A percentile compares a stretch with the other conserved stretches of the same genome.
phyloP scores from a whole-genome alignment of 805 yeast species.

The Tetrapisispora namnaoensis region DNA sequence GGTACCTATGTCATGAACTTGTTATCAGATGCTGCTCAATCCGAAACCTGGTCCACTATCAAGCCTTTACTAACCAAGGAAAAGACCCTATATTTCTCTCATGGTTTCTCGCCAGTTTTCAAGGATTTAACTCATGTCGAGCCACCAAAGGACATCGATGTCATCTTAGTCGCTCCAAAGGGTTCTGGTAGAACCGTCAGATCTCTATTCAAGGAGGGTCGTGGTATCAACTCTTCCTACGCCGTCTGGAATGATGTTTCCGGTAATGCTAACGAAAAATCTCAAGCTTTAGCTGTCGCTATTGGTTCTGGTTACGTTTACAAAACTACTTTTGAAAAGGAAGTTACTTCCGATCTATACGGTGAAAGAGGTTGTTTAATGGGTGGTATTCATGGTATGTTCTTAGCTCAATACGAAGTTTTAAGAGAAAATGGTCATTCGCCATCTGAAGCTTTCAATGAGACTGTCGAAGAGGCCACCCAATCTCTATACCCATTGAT shows the following conservation, averaged over 20 bases:
- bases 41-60: conserved; percentile 88
- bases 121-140: conserved; percentile 94
- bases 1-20: conserved; percentile 97
- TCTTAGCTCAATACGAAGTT: conserved; percentile 99
- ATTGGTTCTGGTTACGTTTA: conserved; percentile 99
- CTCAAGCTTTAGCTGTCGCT: conserved; percentile 97
- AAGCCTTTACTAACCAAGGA: conserved; percentile 92
- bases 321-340: conserved; percentile 98
- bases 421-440: conserved; percentile 99
- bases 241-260: conserved; percentile 99
- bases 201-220: conserved; percentile 98
- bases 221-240: conserved; percentile 99
- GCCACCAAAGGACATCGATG: conserved; percentile 91
- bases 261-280: conserved; percentile 98
- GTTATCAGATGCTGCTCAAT: conserved; percentile 98
- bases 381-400: conserved; percentile 99
- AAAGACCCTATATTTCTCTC: conserved; percentile 97
- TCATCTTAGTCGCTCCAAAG: conserved; percentile 98
- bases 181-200: conserved; percentile 99
- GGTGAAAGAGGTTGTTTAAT: conserved; percentile 99
- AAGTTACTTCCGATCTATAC: conserved; percentile 97
- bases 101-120: conserved; percentile 99
- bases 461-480: conserved; percentile 99
- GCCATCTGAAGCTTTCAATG: conserved; percentile 99
- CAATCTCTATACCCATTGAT: conserved; percentile 98